A percentile compares a stretch with the other conserved stretches of the same genome.
Evolutionary conservation across 2,329 filamentous ascomycete species (phyloP).

Genomic region (Coleophoma eucalyptorum): DNA sequence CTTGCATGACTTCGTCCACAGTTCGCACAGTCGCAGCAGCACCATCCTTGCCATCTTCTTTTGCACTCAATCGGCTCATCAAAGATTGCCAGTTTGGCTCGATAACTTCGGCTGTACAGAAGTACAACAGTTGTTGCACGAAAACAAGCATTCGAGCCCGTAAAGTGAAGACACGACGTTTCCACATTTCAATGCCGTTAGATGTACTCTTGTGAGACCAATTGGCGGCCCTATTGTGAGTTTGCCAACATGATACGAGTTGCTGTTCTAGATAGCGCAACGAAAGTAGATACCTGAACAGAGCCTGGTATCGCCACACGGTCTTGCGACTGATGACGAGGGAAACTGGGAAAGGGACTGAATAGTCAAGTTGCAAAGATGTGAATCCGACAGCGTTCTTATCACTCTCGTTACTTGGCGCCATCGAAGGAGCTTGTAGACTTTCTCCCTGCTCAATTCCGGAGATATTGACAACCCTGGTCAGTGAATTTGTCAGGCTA

Average conservation of each 20-base stretch:
- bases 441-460: slow-evolving; percentile 89
- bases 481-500: slow-evolving; percentile 86
- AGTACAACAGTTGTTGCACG: slow-evolving; percentile 94
- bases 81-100: slow-evolving; percentile 96
- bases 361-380: slow-evolving; percentile 89
- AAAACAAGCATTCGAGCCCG: slow-evolving; percentile 95
- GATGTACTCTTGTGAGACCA: slow-evolving; percentile 81
- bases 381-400: slow-evolving; percentile 89
- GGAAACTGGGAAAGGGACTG: slow-evolving; percentile 90
- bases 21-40: slow-evolving; percentile 53
- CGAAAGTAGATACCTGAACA: slow-evolving; percentile 91
- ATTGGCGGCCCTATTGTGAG: slow-evolving; percentile 73
- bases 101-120: slow-evolving; percentile 94
- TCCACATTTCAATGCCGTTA: slow-evolving; percentile 81
- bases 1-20: slow-evolving; percentile 97
- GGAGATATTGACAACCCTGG: slow-evolving; percentile 94
- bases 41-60: slow-evolving; percentile 40
- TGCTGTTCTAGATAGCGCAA: slow-evolving; percentile 86
- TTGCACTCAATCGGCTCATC: slow-evolving; percentile 77
- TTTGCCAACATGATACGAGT: slow-evolving; percentile 84
- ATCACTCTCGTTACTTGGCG: slow-evolving; percentile 67
- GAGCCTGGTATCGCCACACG: slow-evolving; percentile 90
- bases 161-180: slow-evolving; percentile 86
- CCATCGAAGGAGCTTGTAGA: slow-evolving; percentile 67
- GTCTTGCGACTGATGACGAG: slow-evolving; percentile 95